Evolutionary conservation across 495 filamentous ascomycete species (phyloP).

Genomic region (Hypomontagnella submonticulosa): DNA sequence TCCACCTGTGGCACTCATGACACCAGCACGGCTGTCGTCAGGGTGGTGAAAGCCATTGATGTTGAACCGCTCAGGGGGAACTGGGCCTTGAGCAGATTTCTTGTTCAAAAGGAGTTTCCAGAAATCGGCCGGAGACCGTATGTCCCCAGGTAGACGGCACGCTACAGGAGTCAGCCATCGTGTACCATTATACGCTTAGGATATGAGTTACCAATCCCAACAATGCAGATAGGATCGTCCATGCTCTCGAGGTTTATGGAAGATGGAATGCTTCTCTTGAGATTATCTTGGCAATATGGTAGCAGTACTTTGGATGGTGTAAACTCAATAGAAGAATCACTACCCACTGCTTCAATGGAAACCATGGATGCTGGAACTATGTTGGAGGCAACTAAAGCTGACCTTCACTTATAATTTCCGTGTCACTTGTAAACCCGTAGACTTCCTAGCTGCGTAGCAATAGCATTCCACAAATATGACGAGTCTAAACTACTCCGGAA

Average conservation of each 20-base stretch:
- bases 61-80: conserved; percentile 25
- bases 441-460: too few species aligned
- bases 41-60: conserved; percentile 7
- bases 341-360: neutral
- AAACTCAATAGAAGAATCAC: neutral
- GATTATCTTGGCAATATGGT: neutral
- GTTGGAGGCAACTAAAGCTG: too few species aligned
- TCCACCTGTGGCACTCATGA: conserved; percentile 7
- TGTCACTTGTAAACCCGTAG: too few species aligned
- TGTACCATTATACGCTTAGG: too few species aligned
- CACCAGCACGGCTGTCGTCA: neutral
- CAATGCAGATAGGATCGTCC: conserved; percentile 3
- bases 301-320: neutral
- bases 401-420: too few species aligned
- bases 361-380: too few species aligned
- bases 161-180: neutral
- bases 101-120: neutral
- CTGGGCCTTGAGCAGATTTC: conserved; percentile 9
- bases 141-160: neutral
- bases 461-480: too few species aligned
- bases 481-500: too few species aligned
- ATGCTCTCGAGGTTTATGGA: neutral
- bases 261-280: neutral
- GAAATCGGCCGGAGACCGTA: neutral
- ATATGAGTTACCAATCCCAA: neutral